Base-by-base conservation (phyloP, 2,329 filamentous ascomycete genomes). In the Arthroderma sp. region DNA sequence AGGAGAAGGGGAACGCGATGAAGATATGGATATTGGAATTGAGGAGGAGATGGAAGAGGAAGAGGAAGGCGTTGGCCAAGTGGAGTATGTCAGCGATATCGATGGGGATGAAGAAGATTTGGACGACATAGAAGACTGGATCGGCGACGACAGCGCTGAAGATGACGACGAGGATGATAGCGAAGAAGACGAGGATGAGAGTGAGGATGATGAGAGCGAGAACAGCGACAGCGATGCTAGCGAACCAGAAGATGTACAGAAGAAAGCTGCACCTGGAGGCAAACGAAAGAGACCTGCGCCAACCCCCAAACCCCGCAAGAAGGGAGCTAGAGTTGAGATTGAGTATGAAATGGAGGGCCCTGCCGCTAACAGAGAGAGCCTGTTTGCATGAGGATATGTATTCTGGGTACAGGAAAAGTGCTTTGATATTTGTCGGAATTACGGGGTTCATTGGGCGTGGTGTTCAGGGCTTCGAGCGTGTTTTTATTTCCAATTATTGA, bases 91-190 rank as follows among this genome's bases (percentile, higher is more conserved):
- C 47, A 89, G 84, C 58, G 91, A 95, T 62, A 68, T 94, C 46
- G 88, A 88, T 39, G 86, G 75, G 49, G 75, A 77, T 53, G 68
- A 86, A 15, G 78, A 75, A 43, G 83, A 87, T 58, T 76, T 96
- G 42, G 86, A 95, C 64, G 89, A 96, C 61, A 94, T 96, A 44
- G 85, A 96, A 64, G 89, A 96, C 59, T 96, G 89, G 89, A 72
- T 95, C 41, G 87, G 82, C 54, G 86, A 79, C 49, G 83, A 75
- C 47, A 77, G 74, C 48, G 71, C 65, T 1, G 72, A 71, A 42
- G 70, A 69, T 33, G 67, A 63, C 45, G 65, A 64, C 30, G 59
- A 64, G 33, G 66, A 66, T 30, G 68, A 67, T 4, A 66, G 68
- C 3, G 67, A 67, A n/a, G 68, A 78, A 10, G 68, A 67, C 4